These are phyloP conservation scores for Melastoma malabathricum DNA, from an alignment of 345 rosid species.

Conservation along the genomic window DNA sequence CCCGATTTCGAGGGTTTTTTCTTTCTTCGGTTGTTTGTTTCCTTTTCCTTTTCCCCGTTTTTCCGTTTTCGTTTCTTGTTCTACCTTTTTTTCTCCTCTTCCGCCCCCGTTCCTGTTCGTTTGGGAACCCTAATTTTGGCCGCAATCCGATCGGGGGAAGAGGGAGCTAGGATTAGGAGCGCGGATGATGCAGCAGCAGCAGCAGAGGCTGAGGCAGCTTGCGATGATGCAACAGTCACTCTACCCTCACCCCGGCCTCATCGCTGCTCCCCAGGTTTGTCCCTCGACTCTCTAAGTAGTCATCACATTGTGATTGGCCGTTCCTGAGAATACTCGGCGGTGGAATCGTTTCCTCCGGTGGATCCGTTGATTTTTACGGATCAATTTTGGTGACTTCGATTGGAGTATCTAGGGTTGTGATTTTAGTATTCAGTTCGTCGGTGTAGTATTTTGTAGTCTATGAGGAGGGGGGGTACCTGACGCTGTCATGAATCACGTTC, in stretches of 20 bases:
- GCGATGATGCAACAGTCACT: conserved; percentile 45
- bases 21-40: background rate
- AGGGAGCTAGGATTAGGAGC: background rate
- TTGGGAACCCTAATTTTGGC: background rate
- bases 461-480: too few relatives aligned
- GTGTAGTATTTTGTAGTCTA: too few relatives aligned
- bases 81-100: background rate
- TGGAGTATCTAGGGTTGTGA: too few relatives aligned
- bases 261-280: conserved; percentile 47
- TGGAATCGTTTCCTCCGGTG: too few relatives aligned
- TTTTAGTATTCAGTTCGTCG: too few relatives aligned
- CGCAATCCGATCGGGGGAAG: conserved; percentile 9
- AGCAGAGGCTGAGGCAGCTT: conserved; percentile 47
- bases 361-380: too few relatives aligned
- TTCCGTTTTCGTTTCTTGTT: background rate
- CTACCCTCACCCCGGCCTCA: conserved; percentile 36
- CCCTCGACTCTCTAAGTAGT: background rate
- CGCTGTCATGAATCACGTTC: too few relatives aligned
- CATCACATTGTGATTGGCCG: background rate
- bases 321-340: too few relatives aligned
- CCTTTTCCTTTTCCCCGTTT: background rate
- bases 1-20: conserved; percentile 19
- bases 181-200: conserved; percentile 15
- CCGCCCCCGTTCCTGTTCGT: background rate
- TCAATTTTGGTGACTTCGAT: too few relatives aligned